A percentile compares a stretch with the other conserved stretches of the same genome.
phyloP scores from a whole-genome alignment of 75 land plant species.

The Chamaecyparis obtusa region DNA sequence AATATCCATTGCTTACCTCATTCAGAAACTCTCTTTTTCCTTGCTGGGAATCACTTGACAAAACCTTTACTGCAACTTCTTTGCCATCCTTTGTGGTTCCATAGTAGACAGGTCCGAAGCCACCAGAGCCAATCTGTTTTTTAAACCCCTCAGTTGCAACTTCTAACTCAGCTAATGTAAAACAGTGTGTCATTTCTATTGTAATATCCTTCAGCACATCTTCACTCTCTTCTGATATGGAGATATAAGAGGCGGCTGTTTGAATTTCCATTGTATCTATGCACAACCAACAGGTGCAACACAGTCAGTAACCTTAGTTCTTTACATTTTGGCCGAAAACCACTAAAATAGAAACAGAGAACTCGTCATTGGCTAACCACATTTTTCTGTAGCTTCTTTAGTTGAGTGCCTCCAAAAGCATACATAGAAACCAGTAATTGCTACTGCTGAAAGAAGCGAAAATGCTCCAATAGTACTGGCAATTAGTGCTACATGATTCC shows the following conservation, averaged over 20 bases:
- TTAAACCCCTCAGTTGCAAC: constrained; percentile 58
- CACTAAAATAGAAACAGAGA: neutral
- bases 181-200: constrained; percentile 53
- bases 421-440: neutral
- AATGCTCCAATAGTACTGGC: constrained; percentile 41
- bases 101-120: constrained; percentile 85
- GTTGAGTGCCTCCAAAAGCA: neutral
- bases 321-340: neutral
- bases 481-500: constrained; percentile 22
- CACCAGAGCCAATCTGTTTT: constrained; percentile 75
- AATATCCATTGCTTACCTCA: constrained; percentile 51
- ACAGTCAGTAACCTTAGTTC: neutral
- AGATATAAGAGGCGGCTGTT: neutral
- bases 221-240: constrained; percentile 25
- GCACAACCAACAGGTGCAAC: neutral
- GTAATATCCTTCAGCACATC: constrained; percentile 33
- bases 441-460: constrained; percentile 32
- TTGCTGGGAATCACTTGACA: constrained; percentile 63
- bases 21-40: constrained; percentile 74
- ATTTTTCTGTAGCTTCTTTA: constrained; percentile 6
- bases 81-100: constrained; percentile 66
- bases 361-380: neutral
- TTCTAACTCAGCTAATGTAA: constrained; percentile 53
- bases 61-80: constrained; percentile 85
- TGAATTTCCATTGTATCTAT: neutral